These are phyloP conservation scores for Diplotaxis tenuifolia DNA, from an alignment of 345 rosid species.

Conservation along the genomic window DNA sequence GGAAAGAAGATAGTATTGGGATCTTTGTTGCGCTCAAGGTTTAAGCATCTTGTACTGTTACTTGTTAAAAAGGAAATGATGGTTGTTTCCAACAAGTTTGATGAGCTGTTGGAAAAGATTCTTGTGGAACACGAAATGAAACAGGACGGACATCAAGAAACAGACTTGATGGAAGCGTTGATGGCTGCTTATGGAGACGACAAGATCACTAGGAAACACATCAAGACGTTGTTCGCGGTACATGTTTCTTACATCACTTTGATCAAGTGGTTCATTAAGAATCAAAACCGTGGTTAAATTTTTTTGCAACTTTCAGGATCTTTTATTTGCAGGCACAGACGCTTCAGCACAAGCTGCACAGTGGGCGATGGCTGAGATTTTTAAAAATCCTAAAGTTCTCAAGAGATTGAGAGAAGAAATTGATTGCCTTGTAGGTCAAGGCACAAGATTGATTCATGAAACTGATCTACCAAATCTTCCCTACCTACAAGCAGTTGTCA, in stretches of 20 bases:
- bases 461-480: slow-evolving; percentile 49
- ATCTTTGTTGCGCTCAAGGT: slow-evolving; percentile 3
- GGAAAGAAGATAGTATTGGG: neutral
- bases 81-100: too few species aligned
- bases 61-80: slow-evolving; percentile 46
- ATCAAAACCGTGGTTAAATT: neutral
- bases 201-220: slow-evolving; percentile 54
- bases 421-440: slow-evolving; percentile 39
- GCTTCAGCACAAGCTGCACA: slow-evolving; percentile 46
- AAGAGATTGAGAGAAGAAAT: too few species aligned
- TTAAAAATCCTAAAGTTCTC: slow-evolving; percentile 50
- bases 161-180: slow-evolving; percentile 53
- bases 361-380: slow-evolving; percentile 61
- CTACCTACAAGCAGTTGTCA: too few species aligned
- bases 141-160: neutral
- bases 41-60: slow-evolving; percentile 7
- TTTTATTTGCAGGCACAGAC: slow-evolving; percentile 56
- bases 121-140: too few species aligned
- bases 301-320: slow-evolving; percentile 40
- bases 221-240: slow-evolving; percentile 71
- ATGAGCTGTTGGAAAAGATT: too few species aligned
- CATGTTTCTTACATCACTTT: neutral
- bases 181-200: slow-evolving; percentile 53
- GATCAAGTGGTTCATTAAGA: neutral
- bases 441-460: slow-evolving; percentile 52